Base-by-base conservation (phyloP, 495 filamentous ascomycete genomes). In the Sabuloglossum arenarium region DNA sequence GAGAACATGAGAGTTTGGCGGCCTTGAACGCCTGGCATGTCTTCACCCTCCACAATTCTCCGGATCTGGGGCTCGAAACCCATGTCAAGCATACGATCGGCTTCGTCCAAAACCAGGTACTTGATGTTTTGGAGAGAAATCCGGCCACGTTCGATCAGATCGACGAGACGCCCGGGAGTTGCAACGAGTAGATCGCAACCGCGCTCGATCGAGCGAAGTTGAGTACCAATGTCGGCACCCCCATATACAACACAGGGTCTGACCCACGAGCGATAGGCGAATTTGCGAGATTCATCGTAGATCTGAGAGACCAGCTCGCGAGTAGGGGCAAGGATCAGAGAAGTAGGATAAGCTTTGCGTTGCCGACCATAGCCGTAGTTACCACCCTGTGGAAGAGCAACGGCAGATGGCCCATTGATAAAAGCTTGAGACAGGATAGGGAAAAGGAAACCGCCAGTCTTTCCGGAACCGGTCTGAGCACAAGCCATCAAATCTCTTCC, bases 1-100 rank as follows among this genome's bases (percentile, higher is more conserved):
- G 91, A 97, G 69, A 98, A 98, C 91, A 98, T 98, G 74, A 98
- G 89, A 43, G 91, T 95, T 70, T 97, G 93, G 64, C 93, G 88
- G 62, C 75, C 71, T 57, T 84, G 74, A 59, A 88, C 86, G 47
- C 72, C 70, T 34, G 93, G 91, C 91, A 97, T 96, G 66, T 98
- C 91, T 71, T 95, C 91, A 59, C 85, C 86, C 70, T 98, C 89
- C 25, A 98, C 89, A 62, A 98, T 97, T 61, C 91, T 84, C 61
- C 91, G 89, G 68, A 98, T 96, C 71, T 98, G 91, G 63, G 91
- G 91, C 75, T 98, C 91, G 77, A 98, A 98, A 84, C 91, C 91
- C 91, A 98, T 97, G 75, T 98, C 91, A 77, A 98, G 73, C 91
- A 98, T 97, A 69, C 93, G 93, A 74, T 98, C 91, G 69, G 91